phyloP scores from a whole-genome alignment of 345 rosid species.

The Acer negundo region DNA sequence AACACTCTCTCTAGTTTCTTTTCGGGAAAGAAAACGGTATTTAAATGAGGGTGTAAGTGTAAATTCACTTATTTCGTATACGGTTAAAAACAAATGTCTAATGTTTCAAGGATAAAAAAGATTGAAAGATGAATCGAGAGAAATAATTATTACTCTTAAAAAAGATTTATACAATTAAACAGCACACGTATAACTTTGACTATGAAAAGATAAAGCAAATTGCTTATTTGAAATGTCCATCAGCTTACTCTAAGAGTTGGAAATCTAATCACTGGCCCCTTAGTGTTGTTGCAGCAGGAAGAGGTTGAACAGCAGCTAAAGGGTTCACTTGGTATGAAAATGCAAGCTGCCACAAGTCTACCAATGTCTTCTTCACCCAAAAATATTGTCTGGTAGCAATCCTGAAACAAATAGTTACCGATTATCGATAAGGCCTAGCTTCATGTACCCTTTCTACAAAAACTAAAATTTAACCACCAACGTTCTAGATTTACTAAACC shows the following conservation, averaged over 20 bases:
- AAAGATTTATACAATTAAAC: no score
- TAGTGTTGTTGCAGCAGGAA: slow-evolving; percentile 37
- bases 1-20: no score
- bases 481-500: neutral
- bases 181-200: neutral
- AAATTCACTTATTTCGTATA: no score
- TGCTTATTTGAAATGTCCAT: neutral
- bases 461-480: neutral
- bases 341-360: slow-evolving; percentile 86
- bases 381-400: slow-evolving; percentile 41
- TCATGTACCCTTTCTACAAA: neutral
- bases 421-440: neutral
- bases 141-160: no score
- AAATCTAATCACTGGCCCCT: slow-evolving; percentile 13
- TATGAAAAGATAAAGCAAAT: neutral
- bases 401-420: slow-evolving; percentile 41
- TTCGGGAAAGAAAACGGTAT: no score
- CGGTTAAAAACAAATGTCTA: no score
- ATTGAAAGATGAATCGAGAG: no score
- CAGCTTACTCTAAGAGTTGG: neutral
- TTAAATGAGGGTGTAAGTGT: no score
- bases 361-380: slow-evolving; percentile 52
- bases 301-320: slow-evolving; percentile 82
- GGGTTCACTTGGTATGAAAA: slow-evolving; percentile 95
- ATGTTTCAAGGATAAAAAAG: no score